phyloP scores from a whole-genome alignment of 2,329 filamentous ascomycete species.

The Periglandula ipomoeae region DNA sequence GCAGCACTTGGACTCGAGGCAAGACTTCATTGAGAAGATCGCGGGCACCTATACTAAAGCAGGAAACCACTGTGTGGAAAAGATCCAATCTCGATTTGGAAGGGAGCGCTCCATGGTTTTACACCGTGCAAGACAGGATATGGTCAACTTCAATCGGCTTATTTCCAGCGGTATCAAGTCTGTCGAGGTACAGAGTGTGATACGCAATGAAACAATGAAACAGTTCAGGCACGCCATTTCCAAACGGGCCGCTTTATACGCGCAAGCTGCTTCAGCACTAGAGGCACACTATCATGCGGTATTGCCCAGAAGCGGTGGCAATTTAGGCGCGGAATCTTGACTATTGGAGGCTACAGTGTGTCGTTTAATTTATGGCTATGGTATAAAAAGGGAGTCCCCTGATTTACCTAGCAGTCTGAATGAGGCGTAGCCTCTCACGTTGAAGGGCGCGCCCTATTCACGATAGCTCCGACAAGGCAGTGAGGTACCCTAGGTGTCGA shows the following conservation, averaged over 20 bases:
- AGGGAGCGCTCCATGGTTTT: constrained; percentile 1
- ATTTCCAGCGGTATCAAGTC: neutral
- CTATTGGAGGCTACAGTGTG: too few relatives aligned
- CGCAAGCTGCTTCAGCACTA: neutral
- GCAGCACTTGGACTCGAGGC: constrained; percentile 3
- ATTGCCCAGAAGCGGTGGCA: too few relatives aligned
- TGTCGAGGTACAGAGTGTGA: neutral
- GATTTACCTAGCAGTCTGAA: too few relatives aligned
- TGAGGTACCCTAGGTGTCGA: too few relatives aligned
- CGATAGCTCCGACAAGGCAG: too few relatives aligned
- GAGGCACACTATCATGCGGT: neutral
- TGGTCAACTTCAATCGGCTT: neutral
- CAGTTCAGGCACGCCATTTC: neutral
- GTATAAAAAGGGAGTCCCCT: neutral
- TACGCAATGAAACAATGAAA: neutral
- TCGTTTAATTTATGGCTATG: too few relatives aligned
- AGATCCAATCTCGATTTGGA: constrained; percentile 6
- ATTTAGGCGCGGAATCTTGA: too few relatives aligned
- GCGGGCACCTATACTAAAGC: constrained; percentile 3
- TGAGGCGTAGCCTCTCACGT: too few relatives aligned
- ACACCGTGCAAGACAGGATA: constrained; percentile 1
- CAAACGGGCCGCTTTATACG: constrained; percentile 1
- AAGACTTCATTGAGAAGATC: constrained; percentile 1
- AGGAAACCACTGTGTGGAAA: constrained; percentile 7
- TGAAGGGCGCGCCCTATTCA: too few relatives aligned